Evolutionary conservation across 768 basidiomycete genomes (phyloP).

Genomic region (Mycena maculata): DNA sequence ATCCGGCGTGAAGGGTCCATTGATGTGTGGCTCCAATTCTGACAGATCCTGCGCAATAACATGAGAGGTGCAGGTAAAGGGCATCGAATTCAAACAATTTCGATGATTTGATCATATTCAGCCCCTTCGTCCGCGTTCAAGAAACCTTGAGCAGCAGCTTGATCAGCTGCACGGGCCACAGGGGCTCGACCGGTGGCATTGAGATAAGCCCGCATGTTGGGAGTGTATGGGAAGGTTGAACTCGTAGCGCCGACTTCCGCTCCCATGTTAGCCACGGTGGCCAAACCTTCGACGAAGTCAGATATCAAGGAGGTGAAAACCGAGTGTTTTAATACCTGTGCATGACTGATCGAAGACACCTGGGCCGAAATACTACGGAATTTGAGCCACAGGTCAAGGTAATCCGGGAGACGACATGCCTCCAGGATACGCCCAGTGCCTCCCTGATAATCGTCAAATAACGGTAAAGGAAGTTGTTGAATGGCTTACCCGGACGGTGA

Average conservation of each 20-base stretch:
- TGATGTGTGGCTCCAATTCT: constrained; percentile 90
- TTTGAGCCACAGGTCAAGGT: background rate
- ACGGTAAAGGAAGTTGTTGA: background rate
- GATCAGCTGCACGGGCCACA: constrained; percentile 88
- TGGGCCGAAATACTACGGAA: constrained; percentile 82
- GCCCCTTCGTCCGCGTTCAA: constrained; percentile 86
- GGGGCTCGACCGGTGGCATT: constrained; percentile 88
- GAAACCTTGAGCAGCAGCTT: constrained; percentile 82
- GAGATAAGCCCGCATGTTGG: constrained; percentile 90
- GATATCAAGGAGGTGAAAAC: background rate
- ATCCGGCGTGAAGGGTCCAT: constrained; percentile 98
- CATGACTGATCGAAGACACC: constrained; percentile 92
- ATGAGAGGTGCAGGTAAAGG: constrained; percentile 12
- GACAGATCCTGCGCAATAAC: constrained; percentile 75
- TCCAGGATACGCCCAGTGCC: constrained; percentile 97
- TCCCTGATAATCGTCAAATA: constrained; percentile 63
- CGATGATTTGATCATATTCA: constrained; percentile 94
- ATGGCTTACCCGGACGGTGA: constrained; percentile 86
- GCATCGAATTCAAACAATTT: constrained; percentile 70
- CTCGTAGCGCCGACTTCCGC: constrained; percentile 99
- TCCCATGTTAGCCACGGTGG: constrained; percentile 99
- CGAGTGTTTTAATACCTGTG: constrained; percentile 67
- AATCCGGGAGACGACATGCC: background rate
- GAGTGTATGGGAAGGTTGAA: constrained; percentile 95
- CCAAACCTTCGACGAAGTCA: constrained; percentile 66